A percentile compares a stretch with the other conserved stretches of the same genome.
phyloP scores from a whole-genome alignment of 1,284 basidiomycete genomes.

The Leccinum griseonigrum region DNA sequence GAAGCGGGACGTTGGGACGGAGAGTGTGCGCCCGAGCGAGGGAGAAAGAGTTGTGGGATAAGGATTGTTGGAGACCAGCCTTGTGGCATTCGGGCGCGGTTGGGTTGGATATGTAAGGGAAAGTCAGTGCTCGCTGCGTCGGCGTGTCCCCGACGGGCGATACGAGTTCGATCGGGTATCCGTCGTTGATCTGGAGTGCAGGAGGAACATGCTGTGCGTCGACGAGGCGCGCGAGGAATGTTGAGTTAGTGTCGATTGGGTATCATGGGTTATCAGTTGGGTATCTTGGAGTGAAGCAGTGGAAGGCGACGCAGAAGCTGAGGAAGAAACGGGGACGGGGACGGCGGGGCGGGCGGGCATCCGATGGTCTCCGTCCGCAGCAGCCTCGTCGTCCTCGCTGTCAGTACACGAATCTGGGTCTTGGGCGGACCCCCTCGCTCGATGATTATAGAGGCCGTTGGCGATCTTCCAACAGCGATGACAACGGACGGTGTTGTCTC shows the following conservation, averaged over 20 bases:
- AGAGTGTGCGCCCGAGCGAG: slow-evolving; percentile 42
- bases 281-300: slow-evolving; percentile 22
- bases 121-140: slow-evolving; percentile 40
- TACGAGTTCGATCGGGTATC: slow-evolving; percentile 22
- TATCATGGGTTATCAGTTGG: slow-evolving; percentile 23
- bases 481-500: slow-evolving; percentile 93
- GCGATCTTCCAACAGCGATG: slow-evolving; percentile 89
- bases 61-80: slow-evolving; percentile 37
- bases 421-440: slow-evolving; percentile 32
- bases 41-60: slow-evolving; percentile 37
- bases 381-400: slow-evolving; percentile 30
- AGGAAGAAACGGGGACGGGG: slow-evolving; percentile 3
- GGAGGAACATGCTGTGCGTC: slow-evolving; percentile 27
- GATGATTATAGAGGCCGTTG: slow-evolving; percentile 54
- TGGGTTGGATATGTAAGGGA: slow-evolving; percentile 51
- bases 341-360: not conserved
- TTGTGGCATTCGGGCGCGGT: slow-evolving; percentile 42
- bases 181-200: slow-evolving; percentile 30
- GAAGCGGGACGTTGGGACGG: slow-evolving; percentile 38
- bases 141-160: slow-evolving; percentile 2
- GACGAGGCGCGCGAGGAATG: slow-evolving; percentile 27
- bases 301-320: slow-evolving; percentile 14
- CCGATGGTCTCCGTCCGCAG: not conserved
- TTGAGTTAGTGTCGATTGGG: slow-evolving; percentile 21
- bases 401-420: slow-evolving; percentile 33